Conservation (phyloP, 2,329 filamentous ascomycete species). For the Sphaerulina vaccinii region DNA sequence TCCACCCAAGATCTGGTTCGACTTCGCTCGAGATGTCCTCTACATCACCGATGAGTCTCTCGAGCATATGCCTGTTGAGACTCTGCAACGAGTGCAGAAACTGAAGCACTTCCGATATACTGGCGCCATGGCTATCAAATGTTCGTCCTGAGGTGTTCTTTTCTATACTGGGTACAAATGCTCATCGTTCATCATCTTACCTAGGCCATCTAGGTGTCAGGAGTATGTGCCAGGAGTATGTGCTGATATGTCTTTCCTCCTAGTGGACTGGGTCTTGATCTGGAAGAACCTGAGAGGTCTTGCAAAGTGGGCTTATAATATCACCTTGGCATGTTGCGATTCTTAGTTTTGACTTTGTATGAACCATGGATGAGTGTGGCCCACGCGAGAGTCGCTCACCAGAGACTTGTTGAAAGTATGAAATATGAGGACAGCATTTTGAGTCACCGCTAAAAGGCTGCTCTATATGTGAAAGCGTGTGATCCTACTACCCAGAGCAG, state of each 20-base stretch:
- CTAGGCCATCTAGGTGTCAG: background rate
- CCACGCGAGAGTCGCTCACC: no score
- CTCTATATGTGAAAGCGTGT: no score
- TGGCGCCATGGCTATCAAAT: slow-evolving; percentile 18
- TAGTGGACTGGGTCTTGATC: background rate
- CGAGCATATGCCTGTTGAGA: slow-evolving; percentile 1
- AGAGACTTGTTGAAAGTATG: no score
- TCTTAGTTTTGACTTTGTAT: background rate
- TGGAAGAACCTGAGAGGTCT: background rate
- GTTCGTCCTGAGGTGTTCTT: slow-evolving; percentile 14
- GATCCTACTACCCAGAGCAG: no score
- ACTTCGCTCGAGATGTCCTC: slow-evolving; percentile 13
- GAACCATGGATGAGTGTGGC: no score
- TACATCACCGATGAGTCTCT: slow-evolving; percentile 18
- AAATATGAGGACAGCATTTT: no score
- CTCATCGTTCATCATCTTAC: background rate
- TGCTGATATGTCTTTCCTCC: background rate
- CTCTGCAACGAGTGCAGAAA: background rate
- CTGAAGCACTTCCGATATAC: slow-evolving; percentile 20
- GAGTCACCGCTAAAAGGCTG: no score
- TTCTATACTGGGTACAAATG: background rate
- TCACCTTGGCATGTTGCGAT: slow-evolving; percentile 1
- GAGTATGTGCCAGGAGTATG: background rate
- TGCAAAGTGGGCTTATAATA: background rate
- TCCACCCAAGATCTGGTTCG: slow-evolving; percentile 15